Evolutionary conservation across 2,329 filamentous ascomycete genomes (phyloP), one percentile per base, ranked within the genome.

Genomic region (Corinectria fuckeliana): DNA sequence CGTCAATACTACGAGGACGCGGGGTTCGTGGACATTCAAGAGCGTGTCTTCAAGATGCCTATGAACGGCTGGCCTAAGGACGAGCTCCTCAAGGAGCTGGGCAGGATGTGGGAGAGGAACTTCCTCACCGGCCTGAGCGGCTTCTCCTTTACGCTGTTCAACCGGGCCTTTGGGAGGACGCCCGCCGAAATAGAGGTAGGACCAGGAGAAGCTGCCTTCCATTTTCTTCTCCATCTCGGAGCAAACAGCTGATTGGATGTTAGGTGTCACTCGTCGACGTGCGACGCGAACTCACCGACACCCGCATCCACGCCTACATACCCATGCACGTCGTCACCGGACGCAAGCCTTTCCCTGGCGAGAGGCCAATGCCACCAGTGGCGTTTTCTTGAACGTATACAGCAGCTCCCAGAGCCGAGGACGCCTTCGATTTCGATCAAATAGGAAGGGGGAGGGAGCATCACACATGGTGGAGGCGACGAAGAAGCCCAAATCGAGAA

Each of bases 21-120:
- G 2, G 85, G 85, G 0, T 87, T 87, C 61, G 78, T 83, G 6
- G 82, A 87, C 52, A 78, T 87, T 11, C 77, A 80, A 26, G 78
- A 87, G 68, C 75, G 74, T 20, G 67, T 82, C 1, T 84, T 82
- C 70, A 85, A 82, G 69, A 74, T 86, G 34, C 85, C 85, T 0
- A 75, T 82, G 45, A 85, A 83, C 30, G 74, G 76, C 4, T 87
- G 85, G 85, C 76, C 85, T 0, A 80, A 78, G 62, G 75, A 82
- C 45, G 74, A 75, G 38, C 66, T 69, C 18, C 72, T 80, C 49
- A 81, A 78, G 65, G 74, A 78, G 13, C 61, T 83, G 4, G 81
- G 81, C 0, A 73, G 69, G 36, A 74, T 80, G 67, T 82, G 80
- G 80, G 77, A 81, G 66, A 69, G 69, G 16, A 81, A 81, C 45